Conservation (phyloP, 148 eudicot genomes). For the Vaccinium vitisidaea region DNA sequence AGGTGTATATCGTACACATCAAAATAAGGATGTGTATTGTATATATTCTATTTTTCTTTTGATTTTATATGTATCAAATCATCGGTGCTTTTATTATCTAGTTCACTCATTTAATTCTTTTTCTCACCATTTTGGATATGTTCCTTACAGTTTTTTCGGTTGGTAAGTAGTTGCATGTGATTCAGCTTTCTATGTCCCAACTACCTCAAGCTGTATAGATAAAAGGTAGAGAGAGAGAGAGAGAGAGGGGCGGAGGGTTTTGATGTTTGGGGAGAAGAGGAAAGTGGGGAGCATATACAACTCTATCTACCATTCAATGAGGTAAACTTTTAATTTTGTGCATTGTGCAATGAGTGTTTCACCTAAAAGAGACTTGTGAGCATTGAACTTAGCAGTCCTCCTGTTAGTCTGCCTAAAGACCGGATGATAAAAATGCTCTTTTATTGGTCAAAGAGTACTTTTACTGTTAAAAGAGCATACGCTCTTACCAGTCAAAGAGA, state of each 20-base stretch:
- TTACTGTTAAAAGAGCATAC: too few relatives aligned
- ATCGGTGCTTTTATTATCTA: neutral
- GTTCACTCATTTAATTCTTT: neutral
- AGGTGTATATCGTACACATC: neutral
- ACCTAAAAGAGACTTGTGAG: too few relatives aligned
- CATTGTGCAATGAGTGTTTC: too few relatives aligned
- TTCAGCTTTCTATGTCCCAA: neutral
- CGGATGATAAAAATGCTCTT: too few relatives aligned
- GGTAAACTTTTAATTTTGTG: too few relatives aligned
- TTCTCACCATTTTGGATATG: neutral
- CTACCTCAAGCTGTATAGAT: neutral
- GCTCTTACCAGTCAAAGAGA: too few relatives aligned
- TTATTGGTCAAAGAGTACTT: too few relatives aligned
- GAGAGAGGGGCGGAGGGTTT: neutral
- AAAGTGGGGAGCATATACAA: neutral
- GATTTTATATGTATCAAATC: neutral
- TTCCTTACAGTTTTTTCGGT: slow-evolving; percentile 1
- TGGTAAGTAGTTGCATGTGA: slow-evolving; percentile 7
- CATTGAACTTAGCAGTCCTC: too few relatives aligned
- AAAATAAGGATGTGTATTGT: too few relatives aligned
- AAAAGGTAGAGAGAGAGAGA: neutral
- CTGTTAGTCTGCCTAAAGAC: too few relatives aligned
- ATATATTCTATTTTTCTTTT: neutral
- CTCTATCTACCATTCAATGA: neutral
- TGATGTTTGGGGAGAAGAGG: neutral